Percentiles rank a stretch among this genome's conserved stretches.
Conservation (phyloP, 371 early-diverging fungal species). For the Apophysomyces variabilis region DNA sequence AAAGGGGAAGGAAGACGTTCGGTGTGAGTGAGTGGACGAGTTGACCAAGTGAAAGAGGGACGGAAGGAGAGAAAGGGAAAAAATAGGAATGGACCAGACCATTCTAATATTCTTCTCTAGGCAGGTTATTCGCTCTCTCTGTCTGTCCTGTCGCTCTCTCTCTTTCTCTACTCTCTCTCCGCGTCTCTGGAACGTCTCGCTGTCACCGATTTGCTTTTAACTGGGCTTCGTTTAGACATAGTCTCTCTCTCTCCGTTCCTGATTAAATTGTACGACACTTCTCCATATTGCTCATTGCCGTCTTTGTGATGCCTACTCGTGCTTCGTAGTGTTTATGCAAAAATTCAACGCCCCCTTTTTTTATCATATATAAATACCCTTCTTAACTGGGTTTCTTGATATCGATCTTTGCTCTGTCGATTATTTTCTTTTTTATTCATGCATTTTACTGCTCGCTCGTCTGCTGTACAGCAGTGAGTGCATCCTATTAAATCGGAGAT, state of each 20-base stretch:
- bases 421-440: no score
- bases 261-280: slow-evolving; percentile 5
- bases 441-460: no score
- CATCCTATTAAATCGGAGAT: no score
- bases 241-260: background rate
- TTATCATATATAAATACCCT: background rate
- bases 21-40: background rate
- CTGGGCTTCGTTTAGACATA: no score
- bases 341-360: background rate
- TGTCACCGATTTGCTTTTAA: no score
- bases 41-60: background rate
- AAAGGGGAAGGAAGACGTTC: background rate
- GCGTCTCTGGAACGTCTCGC: no score
- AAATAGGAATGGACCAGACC: background rate
- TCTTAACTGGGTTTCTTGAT: background rate
- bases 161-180: background rate
- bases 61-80: slow-evolving; percentile 8
- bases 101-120: background rate
- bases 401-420: no score
- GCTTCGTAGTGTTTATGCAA: slow-evolving; percentile 1
- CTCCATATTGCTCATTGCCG: slow-evolving; percentile 1
- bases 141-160: no score
- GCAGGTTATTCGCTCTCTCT: background rate
- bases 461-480: no score
- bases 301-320: slow-evolving; percentile 5